phyloP scores from a whole-genome alignment of 371 early-diverging fungal genomes.

The Mucor indicus region DNA sequence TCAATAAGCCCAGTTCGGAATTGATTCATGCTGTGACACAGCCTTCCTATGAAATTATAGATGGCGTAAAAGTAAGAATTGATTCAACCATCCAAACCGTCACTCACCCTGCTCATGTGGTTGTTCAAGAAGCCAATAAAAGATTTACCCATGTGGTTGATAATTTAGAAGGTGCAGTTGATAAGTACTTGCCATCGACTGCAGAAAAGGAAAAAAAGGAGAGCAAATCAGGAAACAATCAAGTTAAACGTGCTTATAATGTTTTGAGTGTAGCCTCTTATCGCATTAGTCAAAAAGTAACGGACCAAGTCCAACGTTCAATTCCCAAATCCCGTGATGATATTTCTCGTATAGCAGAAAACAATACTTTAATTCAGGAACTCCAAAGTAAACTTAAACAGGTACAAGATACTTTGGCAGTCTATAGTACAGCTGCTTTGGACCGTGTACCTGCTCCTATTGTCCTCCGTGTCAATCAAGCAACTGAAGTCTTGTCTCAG shows the following conservation, averaged over 20 bases:
- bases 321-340: constrained; percentile 36
- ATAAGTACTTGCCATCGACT: constrained; percentile 45
- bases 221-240: constrained; percentile 37
- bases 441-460: constrained; percentile 28
- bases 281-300: constrained; percentile 29
- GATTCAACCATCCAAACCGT: constrained; percentile 43
- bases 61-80: constrained; percentile 28
- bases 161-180: constrained; percentile 42
- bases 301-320: constrained; percentile 19
- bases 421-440: constrained; percentile 31
- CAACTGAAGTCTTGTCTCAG: constrained; percentile 15
- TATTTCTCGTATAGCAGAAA: constrained; percentile 15
- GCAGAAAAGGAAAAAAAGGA: background rate
- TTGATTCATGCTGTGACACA: constrained; percentile 48
- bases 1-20: constrained; percentile 58
- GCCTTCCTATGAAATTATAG: constrained; percentile 14
- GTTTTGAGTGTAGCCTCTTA: constrained; percentile 27
- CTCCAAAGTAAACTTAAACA: constrained; percentile 19
- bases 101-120: constrained; percentile 42
- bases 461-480: constrained; percentile 17
- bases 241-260: constrained; percentile 33
- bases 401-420: constrained; percentile 27
- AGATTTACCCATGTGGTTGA: constrained; percentile 39
- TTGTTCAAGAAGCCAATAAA: constrained; percentile 45
- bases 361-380: constrained; percentile 19